A percentile compares a stretch with the other conserved stretches of the same genome.
These are phyloP conservation scores for Pseudovirgaria hyperparasitica DNA, from an alignment of 2,329 filamentous ascomycete genomes.

Conservation along the genomic window DNA sequence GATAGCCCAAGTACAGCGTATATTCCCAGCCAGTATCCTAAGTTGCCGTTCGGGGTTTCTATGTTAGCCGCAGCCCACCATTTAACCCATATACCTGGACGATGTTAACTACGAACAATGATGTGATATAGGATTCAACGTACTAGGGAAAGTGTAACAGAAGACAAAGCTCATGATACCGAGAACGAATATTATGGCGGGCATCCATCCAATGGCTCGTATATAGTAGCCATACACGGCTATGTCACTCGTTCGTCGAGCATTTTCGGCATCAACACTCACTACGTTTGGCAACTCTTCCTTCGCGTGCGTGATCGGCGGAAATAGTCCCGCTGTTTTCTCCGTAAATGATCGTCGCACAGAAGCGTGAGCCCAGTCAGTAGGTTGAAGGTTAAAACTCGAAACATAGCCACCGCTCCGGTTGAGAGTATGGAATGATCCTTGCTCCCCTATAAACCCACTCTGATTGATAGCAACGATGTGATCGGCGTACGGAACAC, in stretches of 20 bases:
- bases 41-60: conserved; percentile 21
- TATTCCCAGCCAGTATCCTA: conserved; percentile 20
- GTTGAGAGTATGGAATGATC: conserved; percentile 25
- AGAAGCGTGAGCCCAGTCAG: conserved; percentile 16
- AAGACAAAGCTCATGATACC: conserved; percentile 22
- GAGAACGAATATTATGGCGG: conserved; percentile 17
- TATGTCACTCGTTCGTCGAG: conserved; percentile 18
- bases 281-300: conserved; percentile 17
- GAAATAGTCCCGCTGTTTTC: no score
- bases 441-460: conserved; percentile 25
- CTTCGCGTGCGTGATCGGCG: conserved; percentile 15
- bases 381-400: conserved; percentile 19
- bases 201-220: conserved; percentile 16
- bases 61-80: conserved; percentile 34
- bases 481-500: conserved; percentile 27
- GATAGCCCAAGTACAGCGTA: conserved; percentile 17
- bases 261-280: conserved; percentile 18
- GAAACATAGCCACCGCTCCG: conserved; percentile 18
- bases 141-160: conserved; percentile 19
- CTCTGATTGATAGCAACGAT: conserved; percentile 27
- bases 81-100: conserved; percentile 33
- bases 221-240: conserved; percentile 23
- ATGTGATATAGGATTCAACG: conserved; percentile 4
- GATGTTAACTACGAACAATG: not conserved
- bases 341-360: no score